Evolutionary conservation across 441 rosid species (phyloP), one percentile per base, ranked within the genome.

Genomic region (Populus tomentosa): DNA sequence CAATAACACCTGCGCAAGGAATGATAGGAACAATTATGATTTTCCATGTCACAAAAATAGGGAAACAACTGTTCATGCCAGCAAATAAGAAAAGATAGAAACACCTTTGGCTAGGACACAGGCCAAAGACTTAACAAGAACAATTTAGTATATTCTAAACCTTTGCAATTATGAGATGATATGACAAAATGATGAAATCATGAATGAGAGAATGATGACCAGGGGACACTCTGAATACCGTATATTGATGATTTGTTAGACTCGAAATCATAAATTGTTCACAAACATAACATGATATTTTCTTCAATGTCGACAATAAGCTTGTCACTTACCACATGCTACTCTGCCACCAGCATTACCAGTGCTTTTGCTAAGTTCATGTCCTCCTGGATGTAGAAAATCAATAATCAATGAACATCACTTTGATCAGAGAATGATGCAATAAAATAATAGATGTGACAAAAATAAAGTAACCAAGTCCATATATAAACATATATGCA

Each of bases 261-360:
- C 63, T 38, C 38, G 2, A 20, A 67, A 46, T 64, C 16, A 21
- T 20, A 4, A 66, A 46, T 75, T 13, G 18, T 20, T 69, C 26
- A 14, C 23, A 21, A 30, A 33, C 67, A 32, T n/a, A 46, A 10
- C 24, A 63, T 2, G 10, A 28, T 30, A 23, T 23, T 3, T n/a
- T 40, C 26, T 23, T 42, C 18, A 3, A 20, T 16, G 10, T 2
- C 9, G n/a, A 9, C 9, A 6, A 24, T 18, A 3, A 61, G 30
- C 62, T 53, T 33, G 50, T 7, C 46, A 80, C 93, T 80, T 77
- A 91, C 98, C 98, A 1, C 97, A 94, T 32, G 94, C 98, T 70
- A 87, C 7, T 82, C 97, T 88, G 78, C 97, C 95, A 9, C 97
- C 98, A 8, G 98, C 98, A 70, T 94, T 94, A 77, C 98, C 97